These are phyloP conservation scores for Paracoccidioides lutzii DNA, from an alignment of 2,329 filamentous ascomycete species.

Conservation along the genomic window DNA sequence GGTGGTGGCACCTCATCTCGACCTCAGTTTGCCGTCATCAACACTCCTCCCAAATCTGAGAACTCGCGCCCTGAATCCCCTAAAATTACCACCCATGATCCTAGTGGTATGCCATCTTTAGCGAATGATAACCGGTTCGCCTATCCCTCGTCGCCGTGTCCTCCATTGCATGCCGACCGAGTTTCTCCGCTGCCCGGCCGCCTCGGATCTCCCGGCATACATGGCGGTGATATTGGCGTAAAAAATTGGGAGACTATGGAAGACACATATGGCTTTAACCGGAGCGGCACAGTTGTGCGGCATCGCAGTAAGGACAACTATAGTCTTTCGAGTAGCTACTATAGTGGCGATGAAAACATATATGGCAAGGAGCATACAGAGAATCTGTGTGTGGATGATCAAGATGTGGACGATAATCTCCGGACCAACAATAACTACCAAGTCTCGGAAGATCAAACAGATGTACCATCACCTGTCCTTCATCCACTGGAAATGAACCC, in stretches of 20 bases:
- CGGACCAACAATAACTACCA: slow-evolving; percentile 23
- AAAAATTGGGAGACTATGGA: slow-evolving; percentile 3
- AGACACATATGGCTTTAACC: slow-evolving; percentile 1
- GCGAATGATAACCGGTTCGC: slow-evolving; percentile 30
- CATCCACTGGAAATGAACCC: slow-evolving; percentile 37
- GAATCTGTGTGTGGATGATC: slow-evolving; percentile 17
- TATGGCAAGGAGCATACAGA: slow-evolving; percentile 8
- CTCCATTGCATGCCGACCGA: slow-evolving; percentile 5
- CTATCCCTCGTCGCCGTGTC: slow-evolving; percentile 24
- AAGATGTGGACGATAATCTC: slow-evolving; percentile 22
- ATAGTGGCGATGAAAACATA: slow-evolving; percentile 20
- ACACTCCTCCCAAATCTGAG: slow-evolving; percentile 19
- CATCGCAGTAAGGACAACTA: slow-evolving; percentile 23
- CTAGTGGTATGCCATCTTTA: slow-evolving; percentile 24
- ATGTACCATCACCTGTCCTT: slow-evolving; percentile 16
- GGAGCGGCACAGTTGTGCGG: slow-evolving; percentile 22
- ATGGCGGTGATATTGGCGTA: slow-evolving; percentile 15
- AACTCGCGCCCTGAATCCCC: slow-evolving; percentile 11
- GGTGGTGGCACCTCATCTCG: slow-evolving; percentile 18
- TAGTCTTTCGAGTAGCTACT: slow-evolving; percentile 23
- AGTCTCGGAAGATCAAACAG: slow-evolving; percentile 21
- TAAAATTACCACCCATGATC: slow-evolving; percentile 20
- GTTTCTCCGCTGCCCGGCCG: slow-evolving; percentile 1
- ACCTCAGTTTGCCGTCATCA: slow-evolving; percentile 21
- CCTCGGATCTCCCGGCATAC: not conserved